Evolutionary conservation across 257 asterid genomes (phyloP).

Genomic region (Forsythia viridissima): DNA sequence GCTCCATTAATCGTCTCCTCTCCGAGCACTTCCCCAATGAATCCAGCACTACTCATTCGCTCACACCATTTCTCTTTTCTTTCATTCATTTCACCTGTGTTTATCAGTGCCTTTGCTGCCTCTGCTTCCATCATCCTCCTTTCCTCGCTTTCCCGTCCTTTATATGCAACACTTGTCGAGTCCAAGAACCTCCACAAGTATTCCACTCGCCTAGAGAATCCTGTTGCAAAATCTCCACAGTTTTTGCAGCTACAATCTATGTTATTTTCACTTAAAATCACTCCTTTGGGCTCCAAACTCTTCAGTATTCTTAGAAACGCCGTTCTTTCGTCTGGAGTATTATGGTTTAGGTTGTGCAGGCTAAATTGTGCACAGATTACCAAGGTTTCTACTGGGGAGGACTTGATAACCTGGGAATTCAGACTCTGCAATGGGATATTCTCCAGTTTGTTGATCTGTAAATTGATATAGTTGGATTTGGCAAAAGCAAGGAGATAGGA

Average conservation of each 20-base stretch:
- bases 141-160: conserved; percentile 78
- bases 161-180: conserved; percentile 68
- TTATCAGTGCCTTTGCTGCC: conserved; percentile 67
- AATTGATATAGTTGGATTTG: conserved; percentile 64
- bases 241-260: conserved; percentile 65
- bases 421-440: conserved; percentile 57
- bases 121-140: conserved; percentile 90
- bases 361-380: conserved; percentile 71
- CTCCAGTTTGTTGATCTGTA: conserved; percentile 64
- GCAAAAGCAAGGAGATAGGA: conserved; percentile 64
- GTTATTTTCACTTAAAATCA: conserved; percentile 67
- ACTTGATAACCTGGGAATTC: conserved; percentile 45
- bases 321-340: conserved; percentile 58
- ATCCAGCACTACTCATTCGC: conserved; percentile 65
- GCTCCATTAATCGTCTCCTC: conserved; percentile 80
- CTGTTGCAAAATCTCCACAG: conserved; percentile 73
- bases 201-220: conserved; percentile 69
- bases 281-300: conserved; percentile 60
- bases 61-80: conserved; percentile 78
- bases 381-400: conserved; percentile 57
- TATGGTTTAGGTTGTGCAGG: conserved; percentile 64
- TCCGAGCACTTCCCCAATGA: conserved; percentile 49
- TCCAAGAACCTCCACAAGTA: conserved; percentile 74
- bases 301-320: conserved; percentile 46
- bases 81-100: conserved; percentile 70